Evolutionary conservation across 768 basidiomycete species (phyloP).

Genomic region (Coprinopsis marcescibilis): DNA sequence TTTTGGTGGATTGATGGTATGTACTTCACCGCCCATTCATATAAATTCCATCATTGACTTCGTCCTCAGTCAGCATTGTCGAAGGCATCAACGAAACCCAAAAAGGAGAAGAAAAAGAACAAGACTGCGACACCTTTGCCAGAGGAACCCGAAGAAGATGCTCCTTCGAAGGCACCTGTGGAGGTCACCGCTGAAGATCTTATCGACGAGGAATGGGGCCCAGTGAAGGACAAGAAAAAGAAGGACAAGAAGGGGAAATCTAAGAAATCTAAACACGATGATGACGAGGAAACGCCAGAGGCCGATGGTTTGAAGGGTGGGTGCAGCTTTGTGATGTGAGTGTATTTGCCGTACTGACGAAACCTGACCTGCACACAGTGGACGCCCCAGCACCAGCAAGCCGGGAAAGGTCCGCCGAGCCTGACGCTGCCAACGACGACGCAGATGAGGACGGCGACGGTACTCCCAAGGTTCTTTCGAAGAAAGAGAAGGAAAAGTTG

Average conservation of each 20-base stretch:
- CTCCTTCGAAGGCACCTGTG: conserved; percentile 34
- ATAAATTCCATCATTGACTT: conserved; percentile 5
- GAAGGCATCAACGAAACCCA: conserved; percentile 40
- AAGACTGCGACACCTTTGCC: conserved; percentile 29
- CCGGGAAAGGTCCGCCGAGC: conserved; percentile 20
- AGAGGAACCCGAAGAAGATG: conserved; percentile 24
- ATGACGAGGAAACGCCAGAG: conserved; percentile 21
- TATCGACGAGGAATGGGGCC: conserved; percentile 70
- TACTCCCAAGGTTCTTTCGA: conserved; percentile 69
- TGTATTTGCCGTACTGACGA: no score
- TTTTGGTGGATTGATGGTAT: conserved; percentile 73
- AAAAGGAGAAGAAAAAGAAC: conserved; percentile 54
- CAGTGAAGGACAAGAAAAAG: conserved; percentile 57
- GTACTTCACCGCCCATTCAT: conserved; percentile 13
- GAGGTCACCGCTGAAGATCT: conserved; percentile 66
- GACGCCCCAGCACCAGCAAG: conserved; percentile 16
- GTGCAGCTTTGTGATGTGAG: no score
- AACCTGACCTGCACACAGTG: conserved; percentile 20
- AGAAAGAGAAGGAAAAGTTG: conserved; percentile 95
- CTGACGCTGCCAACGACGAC: conserved; percentile 21
- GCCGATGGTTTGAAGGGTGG: conserved; percentile 8
- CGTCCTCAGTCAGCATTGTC: conserved; percentile 55
- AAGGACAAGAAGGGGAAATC: conserved; percentile 57
- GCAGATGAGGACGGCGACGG: conserved; percentile 40
- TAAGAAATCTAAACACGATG: conserved; percentile 40